phyloP scores from a whole-genome alignment of 306 rosid genomes.

The Begonia peltatifolia region DNA sequence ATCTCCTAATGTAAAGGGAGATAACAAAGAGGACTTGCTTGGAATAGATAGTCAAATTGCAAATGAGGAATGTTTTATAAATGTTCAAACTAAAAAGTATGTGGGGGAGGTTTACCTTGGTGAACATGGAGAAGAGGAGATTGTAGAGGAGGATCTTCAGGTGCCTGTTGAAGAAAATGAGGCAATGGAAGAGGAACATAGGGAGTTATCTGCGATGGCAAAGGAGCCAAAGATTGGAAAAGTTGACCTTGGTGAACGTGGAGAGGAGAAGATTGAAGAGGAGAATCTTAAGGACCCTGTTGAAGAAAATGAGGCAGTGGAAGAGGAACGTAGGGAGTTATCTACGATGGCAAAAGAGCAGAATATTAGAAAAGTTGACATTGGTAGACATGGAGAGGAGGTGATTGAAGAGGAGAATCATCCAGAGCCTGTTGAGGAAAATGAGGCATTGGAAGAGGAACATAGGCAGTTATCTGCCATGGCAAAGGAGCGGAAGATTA shows the following conservation, averaged over 20 bases:
- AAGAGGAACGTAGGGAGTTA: conserved; percentile 24
- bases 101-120: conserved; percentile 61
- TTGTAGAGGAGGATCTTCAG: too few relatives aligned
- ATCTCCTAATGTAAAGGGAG: conserved; percentile 42
- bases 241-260: conserved; percentile 73
- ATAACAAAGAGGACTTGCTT: conserved; percentile 19
- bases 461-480: conserved; percentile 24
- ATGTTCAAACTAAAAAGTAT: conserved; percentile 37
- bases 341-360: conserved; percentile 46
- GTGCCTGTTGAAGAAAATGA: conserved; percentile 56
- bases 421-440: conserved; percentile 38
- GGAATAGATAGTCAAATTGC: too few relatives aligned
- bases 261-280: conserved; percentile 85
- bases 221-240: conserved; percentile 63
- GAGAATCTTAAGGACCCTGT: conserved; percentile 56
- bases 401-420: conserved; percentile 44
- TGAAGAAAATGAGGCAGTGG: conserved; percentile 62
- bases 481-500: conserved; percentile 82
- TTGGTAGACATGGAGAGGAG: conserved; percentile 37
- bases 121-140: conserved; percentile 91
- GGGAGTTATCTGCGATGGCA: conserved; percentile 24
- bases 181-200: conserved; percentile 62
- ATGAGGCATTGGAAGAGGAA: conserved; percentile 70
- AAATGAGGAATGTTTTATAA: too few relatives aligned
- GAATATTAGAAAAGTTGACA: conserved; percentile 65